Evolutionary conservation across 1,284 basidiomycete species (phyloP).

Genomic region (Schizophyllum amplum): DNA sequence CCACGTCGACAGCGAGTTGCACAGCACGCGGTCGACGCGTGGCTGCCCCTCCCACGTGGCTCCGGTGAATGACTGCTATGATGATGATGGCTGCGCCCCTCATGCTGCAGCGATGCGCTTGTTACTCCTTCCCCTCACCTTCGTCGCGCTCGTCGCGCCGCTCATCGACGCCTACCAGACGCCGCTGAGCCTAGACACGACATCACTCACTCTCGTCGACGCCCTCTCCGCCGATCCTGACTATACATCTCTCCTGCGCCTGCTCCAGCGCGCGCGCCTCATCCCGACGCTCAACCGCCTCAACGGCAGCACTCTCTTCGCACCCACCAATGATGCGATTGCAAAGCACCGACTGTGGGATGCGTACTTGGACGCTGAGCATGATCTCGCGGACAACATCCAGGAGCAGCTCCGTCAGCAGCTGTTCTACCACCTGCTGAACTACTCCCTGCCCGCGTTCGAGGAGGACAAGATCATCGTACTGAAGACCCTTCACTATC

Average conservation of each 20-base stretch:
- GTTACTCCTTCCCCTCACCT: not conserved
- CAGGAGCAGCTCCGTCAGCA: constrained; percentile 81
- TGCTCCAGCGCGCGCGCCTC: constrained; percentile 82
- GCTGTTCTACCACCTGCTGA: constrained; percentile 92
- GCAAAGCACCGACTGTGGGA: constrained; percentile 48
- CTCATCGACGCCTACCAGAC: not conserved
- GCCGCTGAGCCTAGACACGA: constrained; percentile 1
- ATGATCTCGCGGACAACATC: constrained; percentile 68
- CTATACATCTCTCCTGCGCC: constrained; percentile 70
- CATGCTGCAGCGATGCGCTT: not conserved
- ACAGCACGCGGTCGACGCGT: no score
- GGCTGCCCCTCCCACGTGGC: not conserved
- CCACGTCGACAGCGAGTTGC: not conserved
- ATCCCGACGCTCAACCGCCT: constrained; percentile 89
- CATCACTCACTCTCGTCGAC: constrained; percentile 67
- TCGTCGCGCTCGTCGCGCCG: not conserved
- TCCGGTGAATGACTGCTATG: not conserved
- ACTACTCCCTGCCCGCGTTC: constrained; percentile 59
- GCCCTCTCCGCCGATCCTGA: constrained; percentile 69
- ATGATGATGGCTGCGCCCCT: not conserved
- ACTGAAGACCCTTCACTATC: constrained; percentile 67
- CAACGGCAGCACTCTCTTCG: constrained; percentile 81
- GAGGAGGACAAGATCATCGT: constrained; percentile 18
- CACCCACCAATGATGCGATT: constrained; percentile 92
- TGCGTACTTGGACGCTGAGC: constrained; percentile 21